These are phyloP conservation scores for Ocimum tenuiflorum DNA, from an alignment of 257 asterid species.

Conservation along the genomic window DNA sequence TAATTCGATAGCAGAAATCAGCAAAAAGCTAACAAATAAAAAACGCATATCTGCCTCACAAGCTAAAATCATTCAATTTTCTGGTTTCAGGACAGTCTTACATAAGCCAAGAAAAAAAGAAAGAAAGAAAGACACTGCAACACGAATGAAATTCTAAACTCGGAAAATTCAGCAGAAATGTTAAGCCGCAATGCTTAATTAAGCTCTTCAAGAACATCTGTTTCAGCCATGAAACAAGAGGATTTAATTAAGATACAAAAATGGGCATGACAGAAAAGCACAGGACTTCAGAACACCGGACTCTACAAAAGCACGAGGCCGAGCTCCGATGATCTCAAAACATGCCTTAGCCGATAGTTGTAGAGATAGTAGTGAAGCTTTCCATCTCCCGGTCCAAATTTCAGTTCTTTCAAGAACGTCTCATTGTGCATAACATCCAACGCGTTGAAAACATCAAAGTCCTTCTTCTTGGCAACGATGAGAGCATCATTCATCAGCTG, in stretches of 20 bases:
- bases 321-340: conserved; percentile 54
- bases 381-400: conserved; percentile 85
- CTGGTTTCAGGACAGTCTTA: no score
- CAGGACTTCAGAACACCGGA: background rate
- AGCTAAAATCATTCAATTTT: background rate
- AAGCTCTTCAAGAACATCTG: conserved; percentile 5
- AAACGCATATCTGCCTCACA: background rate
- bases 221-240: conserved; percentile 10
- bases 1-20: no score
- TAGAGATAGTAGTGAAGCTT: conserved; percentile 67
- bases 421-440: conserved; percentile 76
- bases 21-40: background rate
- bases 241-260: conserved; percentile 15
- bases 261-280: background rate
- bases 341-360: conserved; percentile 56
- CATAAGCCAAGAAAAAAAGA: no score
- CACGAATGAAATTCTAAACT: background rate
- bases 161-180: background rate
- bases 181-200: background rate
- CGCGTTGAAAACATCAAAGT: conserved; percentile 71
- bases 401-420: conserved; percentile 68
- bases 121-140: no score
- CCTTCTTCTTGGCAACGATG: conserved; percentile 62
- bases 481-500: conserved; percentile 83
- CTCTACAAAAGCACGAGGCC: conserved; percentile 64